Conservation (phyloP, 257 asterid genomes). For the Solanum piurae region DNA sequence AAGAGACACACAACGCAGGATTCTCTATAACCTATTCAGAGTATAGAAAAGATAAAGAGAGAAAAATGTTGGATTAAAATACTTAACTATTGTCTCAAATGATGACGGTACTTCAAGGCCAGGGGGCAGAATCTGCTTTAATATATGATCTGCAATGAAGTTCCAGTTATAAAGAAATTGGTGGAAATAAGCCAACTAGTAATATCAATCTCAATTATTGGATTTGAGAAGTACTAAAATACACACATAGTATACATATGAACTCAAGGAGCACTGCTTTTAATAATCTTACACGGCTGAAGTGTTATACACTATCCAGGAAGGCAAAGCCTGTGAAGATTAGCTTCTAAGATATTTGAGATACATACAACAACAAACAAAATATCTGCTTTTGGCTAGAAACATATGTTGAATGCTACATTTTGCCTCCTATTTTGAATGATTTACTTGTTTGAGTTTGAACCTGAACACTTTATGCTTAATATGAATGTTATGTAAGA, state of each 20-base stretch:
- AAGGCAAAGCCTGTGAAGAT: neutral
- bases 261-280: neutral
- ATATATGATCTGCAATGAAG: slow-evolving; percentile 57
- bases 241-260: neutral
- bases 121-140: slow-evolving; percentile 83
- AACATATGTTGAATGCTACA: neutral
- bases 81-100: slow-evolving; percentile 97
- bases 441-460: neutral
- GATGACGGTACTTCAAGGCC: slow-evolving; percentile 90
- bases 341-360: neutral
- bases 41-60: neutral
- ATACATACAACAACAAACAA: neutral
- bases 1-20: neutral
- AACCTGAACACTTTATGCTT: neutral
- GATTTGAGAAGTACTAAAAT: neutral
- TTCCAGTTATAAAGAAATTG: slow-evolving; percentile 1
- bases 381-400: neutral
- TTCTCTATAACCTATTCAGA: neutral
- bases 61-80: slow-evolving; percentile 7
- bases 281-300: neutral
- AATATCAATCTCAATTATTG: neutral
- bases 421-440: neutral
- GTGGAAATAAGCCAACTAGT: neutral
- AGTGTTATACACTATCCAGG: neutral
- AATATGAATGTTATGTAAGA: neutral